phyloP scores from a whole-genome alignment of 2,329 filamentous ascomycete genomes.

The Fusarium begoniae region DNA sequence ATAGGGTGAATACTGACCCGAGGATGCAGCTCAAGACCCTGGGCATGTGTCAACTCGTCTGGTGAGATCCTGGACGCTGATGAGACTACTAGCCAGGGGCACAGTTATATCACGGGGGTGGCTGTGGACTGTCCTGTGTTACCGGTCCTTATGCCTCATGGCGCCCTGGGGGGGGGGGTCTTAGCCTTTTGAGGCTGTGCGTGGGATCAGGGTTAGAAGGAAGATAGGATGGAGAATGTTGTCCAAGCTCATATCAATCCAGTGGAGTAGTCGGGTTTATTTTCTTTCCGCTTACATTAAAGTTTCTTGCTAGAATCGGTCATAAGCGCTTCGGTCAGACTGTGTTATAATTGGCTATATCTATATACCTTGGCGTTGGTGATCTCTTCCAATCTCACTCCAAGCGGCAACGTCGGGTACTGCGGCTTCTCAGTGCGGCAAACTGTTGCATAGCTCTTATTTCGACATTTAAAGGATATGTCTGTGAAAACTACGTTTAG shows the following conservation, averaged over 20 bases:
- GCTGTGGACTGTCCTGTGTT: constrained; percentile 6
- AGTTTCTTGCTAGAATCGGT: background rate
- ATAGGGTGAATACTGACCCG: background rate
- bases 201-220: background rate
- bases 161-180: background rate
- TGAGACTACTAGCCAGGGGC: constrained; percentile 1
- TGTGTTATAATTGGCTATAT: background rate
- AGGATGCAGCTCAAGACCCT: background rate
- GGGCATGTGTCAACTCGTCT: constrained; percentile 1
- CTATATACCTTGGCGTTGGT: background rate
- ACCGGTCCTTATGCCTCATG: background rate
- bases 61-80: background rate
- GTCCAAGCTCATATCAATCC: background rate
- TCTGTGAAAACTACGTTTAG: background rate
- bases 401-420: background rate
- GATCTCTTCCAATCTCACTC: background rate
- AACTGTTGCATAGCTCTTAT: background rate
- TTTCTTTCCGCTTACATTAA: constrained; percentile 4
- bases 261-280: background rate
- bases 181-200: constrained; percentile 11
- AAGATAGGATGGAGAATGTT: constrained; percentile 6
- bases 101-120: constrained; percentile 6
- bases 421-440: background rate
- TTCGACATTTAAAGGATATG: background rate
- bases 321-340: background rate